Evolutionary conservation across 2,329 filamentous ascomycete species (phyloP).

Genomic region (Scleromitrula shiraiana): DNA sequence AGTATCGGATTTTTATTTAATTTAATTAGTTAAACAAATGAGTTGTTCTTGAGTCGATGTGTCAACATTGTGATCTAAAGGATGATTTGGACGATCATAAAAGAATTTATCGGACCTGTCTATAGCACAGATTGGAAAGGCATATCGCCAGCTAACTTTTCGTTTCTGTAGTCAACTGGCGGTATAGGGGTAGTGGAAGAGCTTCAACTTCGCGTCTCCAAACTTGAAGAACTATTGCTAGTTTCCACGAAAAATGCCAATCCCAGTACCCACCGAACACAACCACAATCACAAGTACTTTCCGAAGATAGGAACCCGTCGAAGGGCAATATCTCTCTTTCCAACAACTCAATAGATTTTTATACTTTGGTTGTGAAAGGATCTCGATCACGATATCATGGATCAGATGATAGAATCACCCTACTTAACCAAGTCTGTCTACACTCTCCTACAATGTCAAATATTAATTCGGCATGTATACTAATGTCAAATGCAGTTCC

Average conservation of each 20-base stretch:
- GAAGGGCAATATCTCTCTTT: too few relatives aligned
- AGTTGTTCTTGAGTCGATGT: too few relatives aligned
- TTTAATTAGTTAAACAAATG: too few relatives aligned
- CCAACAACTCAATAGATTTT: background rate
- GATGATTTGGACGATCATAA: too few relatives aligned
- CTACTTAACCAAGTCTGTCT: conserved; percentile 1
- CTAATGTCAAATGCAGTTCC: conserved; percentile 2
- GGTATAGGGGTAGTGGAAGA: conserved; percentile 2
- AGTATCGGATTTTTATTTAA: too few relatives aligned
- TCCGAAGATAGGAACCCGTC: background rate
- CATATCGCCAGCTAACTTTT: background rate
- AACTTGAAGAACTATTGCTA: conserved; percentile 5
- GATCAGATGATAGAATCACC: conserved; percentile 8
- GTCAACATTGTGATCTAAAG: too few relatives aligned
- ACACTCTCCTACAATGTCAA: background rate
- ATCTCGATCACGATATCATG: conserved; percentile 7
- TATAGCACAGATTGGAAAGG: too few relatives aligned
- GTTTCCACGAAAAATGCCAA: background rate
- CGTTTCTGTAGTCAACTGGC: background rate
- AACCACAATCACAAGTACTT: background rate
- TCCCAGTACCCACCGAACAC: background rate
- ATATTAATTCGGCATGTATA: background rate
- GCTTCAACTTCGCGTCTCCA: conserved; percentile 7
- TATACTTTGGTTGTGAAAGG: conserved; percentile 5
- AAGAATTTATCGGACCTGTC: too few relatives aligned